Conservation (phyloP, 805 yeast genomes). For the Candida ulmi region DNA sequence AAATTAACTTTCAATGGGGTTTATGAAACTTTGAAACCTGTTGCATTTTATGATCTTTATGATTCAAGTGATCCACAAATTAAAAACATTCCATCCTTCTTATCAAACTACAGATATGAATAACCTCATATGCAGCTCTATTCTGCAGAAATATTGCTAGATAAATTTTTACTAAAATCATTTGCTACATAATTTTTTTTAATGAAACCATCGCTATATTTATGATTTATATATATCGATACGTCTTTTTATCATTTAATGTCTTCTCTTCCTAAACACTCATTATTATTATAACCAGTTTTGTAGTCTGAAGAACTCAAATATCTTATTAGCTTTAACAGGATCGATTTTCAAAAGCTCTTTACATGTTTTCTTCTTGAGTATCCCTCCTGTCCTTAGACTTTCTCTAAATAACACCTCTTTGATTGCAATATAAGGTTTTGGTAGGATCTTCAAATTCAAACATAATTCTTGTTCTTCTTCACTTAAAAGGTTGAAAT, state of each 20-base stretch:
- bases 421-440: slow-evolving; percentile 90
- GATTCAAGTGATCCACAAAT: slow-evolving; percentile 13
- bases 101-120: slow-evolving; percentile 19
- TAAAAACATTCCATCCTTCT: slow-evolving; percentile 28
- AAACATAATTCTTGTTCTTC: slow-evolving; percentile 87
- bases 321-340: slow-evolving; percentile 77
- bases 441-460: slow-evolving; percentile 79
- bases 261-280: too few species aligned
- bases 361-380: slow-evolving; percentile 82
- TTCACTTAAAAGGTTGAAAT: slow-evolving; percentile 73
- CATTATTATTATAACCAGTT: slow-evolving; percentile 64
- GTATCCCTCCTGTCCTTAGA: slow-evolving; percentile 72
- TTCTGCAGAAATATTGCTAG: slow-evolving; percentile 2
- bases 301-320: slow-evolving; percentile 89
- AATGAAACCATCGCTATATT: slow-evolving; percentile 4
- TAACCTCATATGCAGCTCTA: neutral
- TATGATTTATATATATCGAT: too few species aligned
- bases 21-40: slow-evolving; percentile 5
- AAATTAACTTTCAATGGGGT: slow-evolving; percentile 1
- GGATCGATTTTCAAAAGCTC: slow-evolving; percentile 82
- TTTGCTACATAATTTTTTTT: too few species aligned
- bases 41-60: slow-evolving; percentile 9
- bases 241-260: too few species aligned
- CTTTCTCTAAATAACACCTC: slow-evolving; percentile 86
- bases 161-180: neutral